phyloP scores from a whole-genome alignment of 192 early-diverging fungal genomes.

The Coemansia sp. region DNA sequence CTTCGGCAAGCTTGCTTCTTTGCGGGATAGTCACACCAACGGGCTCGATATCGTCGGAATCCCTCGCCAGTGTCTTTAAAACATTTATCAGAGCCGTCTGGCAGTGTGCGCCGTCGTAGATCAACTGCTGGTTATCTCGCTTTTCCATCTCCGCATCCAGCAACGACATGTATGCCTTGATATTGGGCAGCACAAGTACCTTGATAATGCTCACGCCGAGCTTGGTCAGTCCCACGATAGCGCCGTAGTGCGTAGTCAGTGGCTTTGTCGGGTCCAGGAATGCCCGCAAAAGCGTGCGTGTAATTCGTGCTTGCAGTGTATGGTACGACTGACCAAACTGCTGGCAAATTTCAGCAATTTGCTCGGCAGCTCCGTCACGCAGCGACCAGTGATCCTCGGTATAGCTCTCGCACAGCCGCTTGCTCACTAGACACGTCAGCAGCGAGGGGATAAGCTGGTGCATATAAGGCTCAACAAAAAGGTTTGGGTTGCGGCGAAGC shows the following conservation, averaged over 20 bases:
- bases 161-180: constrained; percentile 66
- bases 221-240: constrained; percentile 74
- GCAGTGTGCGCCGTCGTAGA: constrained; percentile 39
- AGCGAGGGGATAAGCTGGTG: constrained; percentile 95
- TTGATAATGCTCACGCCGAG: constrained; percentile 81
- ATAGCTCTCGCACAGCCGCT: constrained; percentile 70
- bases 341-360: constrained; percentile 74
- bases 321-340: constrained; percentile 82
- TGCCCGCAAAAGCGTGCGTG: constrained; percentile 85
- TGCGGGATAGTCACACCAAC: constrained; percentile 24
- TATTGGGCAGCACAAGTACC: constrained; percentile 75
- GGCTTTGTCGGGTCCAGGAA: constrained; percentile 88
- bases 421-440: constrained; percentile 90
- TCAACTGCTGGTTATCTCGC: constrained; percentile 37
- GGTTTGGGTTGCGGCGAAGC: constrained; percentile 81
- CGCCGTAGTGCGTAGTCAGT: constrained; percentile 86
- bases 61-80: constrained; percentile 25
- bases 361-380: constrained; percentile 73
- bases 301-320: constrained; percentile 85
- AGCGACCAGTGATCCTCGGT: constrained; percentile 80
- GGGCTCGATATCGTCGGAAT: constrained; percentile 15
- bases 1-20: constrained; percentile 29
- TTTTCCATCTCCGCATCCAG: constrained; percentile 54
- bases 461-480: constrained; percentile 93
- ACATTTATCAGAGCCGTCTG: constrained; percentile 33